These are phyloP conservation scores for Aegilops speltoides DNA, from an alignment of 176 grass and related monocot species.

Conservation along the genomic window DNA sequence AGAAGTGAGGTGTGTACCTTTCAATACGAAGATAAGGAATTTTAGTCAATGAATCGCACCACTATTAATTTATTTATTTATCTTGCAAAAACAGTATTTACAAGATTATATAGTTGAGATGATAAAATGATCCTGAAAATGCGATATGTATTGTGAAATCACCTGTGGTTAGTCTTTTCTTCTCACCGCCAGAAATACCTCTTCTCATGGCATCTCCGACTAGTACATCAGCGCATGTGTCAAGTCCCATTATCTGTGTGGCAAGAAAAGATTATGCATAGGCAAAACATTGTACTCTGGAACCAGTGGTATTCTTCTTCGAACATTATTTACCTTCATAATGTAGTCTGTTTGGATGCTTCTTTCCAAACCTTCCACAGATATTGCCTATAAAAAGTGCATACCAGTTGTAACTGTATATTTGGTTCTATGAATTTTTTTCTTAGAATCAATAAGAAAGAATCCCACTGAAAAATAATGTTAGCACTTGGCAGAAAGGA, in stretches of 20 bases:
- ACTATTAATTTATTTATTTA: background rate
- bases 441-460: background rate
- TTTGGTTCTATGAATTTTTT: background rate
- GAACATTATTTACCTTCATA: slow-evolving; percentile 64
- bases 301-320: background rate
- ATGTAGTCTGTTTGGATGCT: slow-evolving; percentile 87
- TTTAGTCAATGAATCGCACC: background rate
- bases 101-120: background rate
- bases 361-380: slow-evolving; percentile 68
- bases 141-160: background rate
- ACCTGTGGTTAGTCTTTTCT: slow-evolving; percentile 93
- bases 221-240: slow-evolving; percentile 67
- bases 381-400: slow-evolving; percentile 54
- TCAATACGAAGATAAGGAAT: background rate
- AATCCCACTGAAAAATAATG: background rate
- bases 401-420: background rate
- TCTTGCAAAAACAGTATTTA: background rate
- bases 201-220: slow-evolving; percentile 84
- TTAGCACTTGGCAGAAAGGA: background rate
- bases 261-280: background rate
- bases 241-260: slow-evolving; percentile 86
- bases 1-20: background rate
- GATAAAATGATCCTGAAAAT: background rate
- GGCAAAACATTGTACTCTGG: background rate
- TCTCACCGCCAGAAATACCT: slow-evolving; percentile 92